Percentiles rank a stretch among this genome's conserved stretches.
phyloP scores from a whole-genome alignment of 129 eudicot species.

The Artemisia argyi region DNA sequence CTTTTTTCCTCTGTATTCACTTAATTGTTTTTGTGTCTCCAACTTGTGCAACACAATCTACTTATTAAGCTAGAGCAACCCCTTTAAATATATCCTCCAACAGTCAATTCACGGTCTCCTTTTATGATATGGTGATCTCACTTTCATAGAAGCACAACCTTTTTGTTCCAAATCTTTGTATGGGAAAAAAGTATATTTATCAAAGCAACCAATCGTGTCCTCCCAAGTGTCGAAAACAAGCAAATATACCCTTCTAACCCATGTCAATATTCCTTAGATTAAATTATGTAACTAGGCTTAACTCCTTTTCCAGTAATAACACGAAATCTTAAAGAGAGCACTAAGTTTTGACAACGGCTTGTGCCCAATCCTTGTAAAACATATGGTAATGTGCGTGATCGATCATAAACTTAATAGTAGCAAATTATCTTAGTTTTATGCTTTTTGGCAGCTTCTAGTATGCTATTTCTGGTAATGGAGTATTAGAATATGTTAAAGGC shows the following conservation, averaged over 20 bases:
- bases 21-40: slow-evolving; percentile 30
- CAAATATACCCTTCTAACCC: slow-evolving; percentile 23
- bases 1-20: neutral
- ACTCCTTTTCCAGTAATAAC: slow-evolving; percentile 25
- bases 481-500: slow-evolving; percentile 32
- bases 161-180: slow-evolving; percentile 18
- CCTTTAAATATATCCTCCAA: slow-evolving; percentile 34
- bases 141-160: slow-evolving; percentile 10
- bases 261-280: slow-evolving; percentile 21
- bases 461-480: slow-evolving; percentile 48
- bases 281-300: slow-evolving; percentile 26
- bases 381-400: slow-evolving; percentile 27
- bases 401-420: slow-evolving; percentile 12
- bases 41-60: slow-evolving; percentile 28
- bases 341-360: slow-evolving; percentile 31
- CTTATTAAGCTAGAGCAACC: slow-evolving; percentile 14
- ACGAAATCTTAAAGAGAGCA: slow-evolving; percentile 25
- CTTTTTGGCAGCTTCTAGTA: slow-evolving; percentile 39
- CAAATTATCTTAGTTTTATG: slow-evolving; percentile 20
- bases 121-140: slow-evolving; percentile 45
- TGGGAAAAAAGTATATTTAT: slow-evolving; percentile 9
- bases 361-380: slow-evolving; percentile 40
- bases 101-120: slow-evolving; percentile 37
- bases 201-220: slow-evolving; percentile 11
- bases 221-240: slow-evolving; percentile 24